A percentile compares a stretch with the other conserved stretches of the same genome.
phyloP scores from a whole-genome alignment of 1,139 yeast species.

The Lodderomyces jiufengensis region DNA sequence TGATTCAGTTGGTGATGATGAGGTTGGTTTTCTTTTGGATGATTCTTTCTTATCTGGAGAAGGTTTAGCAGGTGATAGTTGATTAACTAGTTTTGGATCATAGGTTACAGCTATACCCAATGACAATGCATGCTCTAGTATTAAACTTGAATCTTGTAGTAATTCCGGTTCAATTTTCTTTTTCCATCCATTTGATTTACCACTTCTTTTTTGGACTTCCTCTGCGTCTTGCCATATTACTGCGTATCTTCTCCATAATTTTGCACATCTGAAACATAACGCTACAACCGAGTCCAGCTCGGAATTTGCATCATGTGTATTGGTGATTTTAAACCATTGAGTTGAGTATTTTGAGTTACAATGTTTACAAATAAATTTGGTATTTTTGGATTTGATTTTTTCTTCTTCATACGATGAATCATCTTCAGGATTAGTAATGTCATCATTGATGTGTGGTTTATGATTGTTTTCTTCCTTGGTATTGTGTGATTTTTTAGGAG shows the following conservation, averaged over 20 bases:
- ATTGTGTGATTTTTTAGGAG: constrained; percentile 46
- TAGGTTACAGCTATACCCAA: constrained; percentile 15
- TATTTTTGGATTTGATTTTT: constrained; percentile 35
- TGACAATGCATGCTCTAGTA: constrained; percentile 43
- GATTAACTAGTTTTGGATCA: not conserved
- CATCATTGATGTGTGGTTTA: constrained; percentile 24
- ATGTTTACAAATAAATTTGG: constrained; percentile 56
- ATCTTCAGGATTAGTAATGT: constrained; percentile 60
- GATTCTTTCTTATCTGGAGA: constrained; percentile 2
- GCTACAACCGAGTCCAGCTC: constrained; percentile 42
- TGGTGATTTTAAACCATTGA: constrained; percentile 75
- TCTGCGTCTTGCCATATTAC: constrained; percentile 83
- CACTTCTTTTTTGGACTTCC: constrained; percentile 54
- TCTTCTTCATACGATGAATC: constrained; percentile 65
- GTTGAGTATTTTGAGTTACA: constrained; percentile 53
- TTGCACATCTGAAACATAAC: constrained; percentile 81
- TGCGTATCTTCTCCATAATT: constrained; percentile 88
- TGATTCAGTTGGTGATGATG: not conserved
- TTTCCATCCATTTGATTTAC: constrained; percentile 47
- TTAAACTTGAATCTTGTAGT: constrained; percentile 58
- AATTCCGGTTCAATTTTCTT: constrained; percentile 70
- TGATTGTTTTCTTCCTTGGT: constrained; percentile 25
- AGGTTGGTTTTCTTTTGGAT: not conserved
- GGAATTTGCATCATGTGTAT: constrained; percentile 39
- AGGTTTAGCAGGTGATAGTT: too few species aligned